Conservation (phyloP, 176 grass and related monocot genomes). For the Zea mays region Zm-B73-REFERENCE-NAM-5.0 NC_050096.1:2516501-2517000, state of each 20-base stretch:
- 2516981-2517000: background rate
- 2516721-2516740: constrained; percentile 3
- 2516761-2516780: background rate
- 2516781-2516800: background rate
- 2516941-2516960: background rate
- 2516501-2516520: background rate
- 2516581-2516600: constrained; percentile 1
- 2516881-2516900: background rate
- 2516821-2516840: background rate
- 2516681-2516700: background rate
- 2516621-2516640: constrained; percentile 6
- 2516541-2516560: constrained; percentile 5
- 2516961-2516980: constrained; percentile 2
- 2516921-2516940: background rate
- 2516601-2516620: constrained; percentile 8
- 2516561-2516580: background rate
- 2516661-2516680: constrained; percentile 3
- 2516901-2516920: background rate
- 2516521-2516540: background rate
- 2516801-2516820: background rate
- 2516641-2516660: constrained; percentile 13
- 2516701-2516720: constrained; percentile 12
- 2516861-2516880: background rate
- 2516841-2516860: constrained; percentile 2
- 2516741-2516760: background rate